phyloP scores from a whole-genome alignment of 306 rosid species.

The Vigna unguiculata region DNA sequence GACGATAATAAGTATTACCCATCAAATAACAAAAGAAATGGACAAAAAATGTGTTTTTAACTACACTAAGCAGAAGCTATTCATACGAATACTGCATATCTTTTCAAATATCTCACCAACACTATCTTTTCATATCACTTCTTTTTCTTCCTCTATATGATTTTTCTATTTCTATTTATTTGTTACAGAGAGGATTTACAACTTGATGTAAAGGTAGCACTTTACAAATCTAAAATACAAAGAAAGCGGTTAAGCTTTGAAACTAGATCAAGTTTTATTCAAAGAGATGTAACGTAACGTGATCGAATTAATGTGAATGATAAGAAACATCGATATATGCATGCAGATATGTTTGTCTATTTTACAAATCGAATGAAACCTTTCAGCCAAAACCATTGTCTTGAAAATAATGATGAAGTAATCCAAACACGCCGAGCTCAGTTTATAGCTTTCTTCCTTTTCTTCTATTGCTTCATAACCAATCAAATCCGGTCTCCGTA shows the following conservation, averaged over 20 bases:
- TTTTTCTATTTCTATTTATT: not conserved
- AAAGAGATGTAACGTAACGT: not conserved
- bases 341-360: not conserved
- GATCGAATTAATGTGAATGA: not conserved
- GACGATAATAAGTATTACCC: not conserved
- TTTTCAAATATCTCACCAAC: not conserved
- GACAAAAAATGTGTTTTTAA: not conserved
- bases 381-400: not conserved
- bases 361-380: slow-evolving; percentile 6
- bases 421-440: not conserved
- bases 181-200: not conserved
- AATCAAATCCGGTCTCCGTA: slow-evolving; percentile 52
- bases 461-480: slow-evolving; percentile 34
- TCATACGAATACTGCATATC: not conserved
- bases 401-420: not conserved
- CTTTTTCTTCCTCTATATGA: not conserved
- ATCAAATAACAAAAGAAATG: too few species aligned
- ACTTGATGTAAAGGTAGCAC: not conserved
- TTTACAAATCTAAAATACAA: not conserved
- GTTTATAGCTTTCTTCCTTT: not conserved
- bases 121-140: too few species aligned
- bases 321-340: not conserved
- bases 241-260: not conserved
- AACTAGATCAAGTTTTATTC: not conserved
- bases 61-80: not conserved